Conservation (phyloP, 495 filamentous ascomycete species). For the Penicillium verhagenii region DNA sequence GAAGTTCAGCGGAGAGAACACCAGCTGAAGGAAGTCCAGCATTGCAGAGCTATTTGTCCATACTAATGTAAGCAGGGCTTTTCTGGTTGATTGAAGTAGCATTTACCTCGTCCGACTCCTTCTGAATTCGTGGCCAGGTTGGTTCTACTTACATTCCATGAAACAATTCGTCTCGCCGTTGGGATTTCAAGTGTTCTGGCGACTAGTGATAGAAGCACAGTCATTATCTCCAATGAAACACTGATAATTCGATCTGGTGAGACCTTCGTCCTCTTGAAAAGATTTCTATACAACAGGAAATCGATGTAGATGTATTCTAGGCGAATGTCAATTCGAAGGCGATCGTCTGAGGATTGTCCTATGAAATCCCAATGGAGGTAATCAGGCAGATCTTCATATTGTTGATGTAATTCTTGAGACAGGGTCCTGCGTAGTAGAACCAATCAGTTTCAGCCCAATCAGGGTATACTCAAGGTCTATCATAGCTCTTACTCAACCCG, state of each 20-base stretch:
- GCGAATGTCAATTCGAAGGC: constrained; percentile 22
- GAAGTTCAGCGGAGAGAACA: constrained; percentile 55
- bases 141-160: constrained; percentile 6
- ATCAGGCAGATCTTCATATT: constrained; percentile 11
- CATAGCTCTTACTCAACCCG: constrained; percentile 20
- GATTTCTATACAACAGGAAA: constrained; percentile 52
- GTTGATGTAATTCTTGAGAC: constrained; percentile 10
- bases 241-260: constrained; percentile 43
- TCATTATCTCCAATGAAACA: constrained; percentile 49
- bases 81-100: too few species aligned
- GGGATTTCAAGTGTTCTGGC: constrained; percentile 1
- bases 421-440: constrained; percentile 9
- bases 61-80: background rate
- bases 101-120: too few species aligned
- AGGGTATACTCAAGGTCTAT: background rate
- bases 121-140: too few species aligned
- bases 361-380: constrained; percentile 21
- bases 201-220: constrained; percentile 32
- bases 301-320: constrained; percentile 51
- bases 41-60: constrained; percentile 7
- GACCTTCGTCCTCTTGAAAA: constrained; percentile 42
- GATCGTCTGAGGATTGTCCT: background rate
- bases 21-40: constrained; percentile 53
- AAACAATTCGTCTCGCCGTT: background rate
- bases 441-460: background rate